Conservation (phyloP, 1,284 basidiomycete species). For the Fistulina hepatica region DNA sequence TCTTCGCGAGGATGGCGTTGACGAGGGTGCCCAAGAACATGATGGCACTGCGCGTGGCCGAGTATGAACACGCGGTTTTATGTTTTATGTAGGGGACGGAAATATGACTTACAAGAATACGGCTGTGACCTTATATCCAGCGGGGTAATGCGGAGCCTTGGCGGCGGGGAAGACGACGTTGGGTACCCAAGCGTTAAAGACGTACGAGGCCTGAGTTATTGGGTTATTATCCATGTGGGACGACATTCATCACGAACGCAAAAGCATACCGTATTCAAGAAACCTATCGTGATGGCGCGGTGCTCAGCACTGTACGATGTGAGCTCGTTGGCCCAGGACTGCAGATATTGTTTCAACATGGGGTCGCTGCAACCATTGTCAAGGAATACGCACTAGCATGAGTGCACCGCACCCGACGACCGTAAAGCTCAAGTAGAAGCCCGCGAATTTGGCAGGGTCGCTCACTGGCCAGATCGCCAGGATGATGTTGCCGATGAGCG, state of each 20-base stretch:
- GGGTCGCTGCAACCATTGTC: neutral
- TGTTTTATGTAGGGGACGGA: too few species aligned
- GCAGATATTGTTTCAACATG: neutral
- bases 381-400: constrained; percentile 2
- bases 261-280: constrained; percentile 6
- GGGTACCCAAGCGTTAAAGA: neutral
- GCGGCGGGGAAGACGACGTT: neutral
- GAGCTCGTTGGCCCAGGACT: constrained; percentile 9
- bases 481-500: constrained; percentile 9
- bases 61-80: too few species aligned
- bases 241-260: neutral
- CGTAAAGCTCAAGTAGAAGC: constrained; percentile 9
- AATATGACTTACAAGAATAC: too few species aligned
- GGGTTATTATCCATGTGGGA: neutral
- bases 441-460: constrained; percentile 6
- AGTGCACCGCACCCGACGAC: constrained; percentile 7
- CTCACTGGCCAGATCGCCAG: constrained; percentile 5
- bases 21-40: too few species aligned
- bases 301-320: constrained; percentile 9
- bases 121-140: neutral
- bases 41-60: too few species aligned
- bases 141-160: neutral
- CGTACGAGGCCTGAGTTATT: too few species aligned
- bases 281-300: constrained; percentile 9
- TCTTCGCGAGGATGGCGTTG: too few species aligned